These are phyloP conservation scores for Fusarium pseudoanthophilum DNA, from an alignment of 2,329 filamentous ascomycete species.

Conservation along the genomic window DNA sequence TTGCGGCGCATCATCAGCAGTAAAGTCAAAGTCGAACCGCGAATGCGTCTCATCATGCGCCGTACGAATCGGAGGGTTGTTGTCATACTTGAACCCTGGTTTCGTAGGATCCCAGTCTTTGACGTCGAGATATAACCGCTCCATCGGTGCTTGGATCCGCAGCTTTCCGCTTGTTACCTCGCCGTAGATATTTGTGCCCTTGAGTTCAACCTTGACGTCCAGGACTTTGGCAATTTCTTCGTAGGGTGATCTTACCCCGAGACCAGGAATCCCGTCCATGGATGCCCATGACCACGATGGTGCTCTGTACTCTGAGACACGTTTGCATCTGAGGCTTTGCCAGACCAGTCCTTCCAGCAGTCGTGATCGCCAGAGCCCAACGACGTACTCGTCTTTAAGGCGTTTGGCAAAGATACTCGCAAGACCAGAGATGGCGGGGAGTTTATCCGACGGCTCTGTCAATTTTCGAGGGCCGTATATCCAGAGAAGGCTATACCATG, in stretches of 20 bases:
- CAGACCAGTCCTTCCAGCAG: background rate
- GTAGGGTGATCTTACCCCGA: fast-evolving
- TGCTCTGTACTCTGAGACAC: background rate
- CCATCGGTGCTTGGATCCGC: background rate
- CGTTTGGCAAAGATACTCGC: background rate
- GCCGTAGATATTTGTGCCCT: background rate
- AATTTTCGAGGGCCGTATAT: background rate
- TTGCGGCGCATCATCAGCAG: background rate
- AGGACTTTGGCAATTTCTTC: background rate
- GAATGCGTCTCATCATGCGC: background rate
- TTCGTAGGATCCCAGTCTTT: background rate
- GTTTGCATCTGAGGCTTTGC: background rate
- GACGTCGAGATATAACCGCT: background rate
- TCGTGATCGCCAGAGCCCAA: background rate
- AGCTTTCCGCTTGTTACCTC: background rate
- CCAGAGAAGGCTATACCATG: background rate
- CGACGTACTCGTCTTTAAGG: background rate
- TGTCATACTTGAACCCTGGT: fast-evolving
- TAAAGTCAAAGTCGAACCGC: background rate
- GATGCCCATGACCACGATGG: conserved; percentile 7
- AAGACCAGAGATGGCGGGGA: background rate
- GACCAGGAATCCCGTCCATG: background rate
- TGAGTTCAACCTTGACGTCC: background rate
- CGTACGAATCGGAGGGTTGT: background rate
- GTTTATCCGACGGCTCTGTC: conserved; percentile 3